Evolutionary conservation across 1,139 yeast genomes (phyloP).

Genomic region (Yamadazyma diospyri): DNA sequence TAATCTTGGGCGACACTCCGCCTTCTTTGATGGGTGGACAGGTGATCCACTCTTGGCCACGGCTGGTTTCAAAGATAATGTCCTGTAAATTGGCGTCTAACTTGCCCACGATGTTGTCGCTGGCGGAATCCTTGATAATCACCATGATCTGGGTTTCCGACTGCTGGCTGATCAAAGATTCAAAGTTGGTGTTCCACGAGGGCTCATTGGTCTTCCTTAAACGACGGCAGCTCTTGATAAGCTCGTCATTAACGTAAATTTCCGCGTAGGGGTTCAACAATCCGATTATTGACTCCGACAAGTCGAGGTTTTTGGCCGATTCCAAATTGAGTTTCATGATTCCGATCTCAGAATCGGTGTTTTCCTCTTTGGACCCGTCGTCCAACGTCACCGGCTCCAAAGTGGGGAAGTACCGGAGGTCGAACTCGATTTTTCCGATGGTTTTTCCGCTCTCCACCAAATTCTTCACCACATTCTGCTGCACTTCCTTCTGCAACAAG

Average conservation of each 20-base stretch:
- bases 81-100: constrained; percentile 54
- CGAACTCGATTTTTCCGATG: constrained; percentile 59
- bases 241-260: constrained; percentile 52
- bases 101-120: constrained; percentile 48
- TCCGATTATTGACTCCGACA: constrained; percentile 62
- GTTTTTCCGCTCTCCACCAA: constrained; percentile 50
- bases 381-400: constrained; percentile 43
- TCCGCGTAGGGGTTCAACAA: constrained; percentile 70
- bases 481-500: constrained; percentile 51
- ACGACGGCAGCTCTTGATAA: constrained; percentile 54
- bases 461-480: constrained; percentile 30
- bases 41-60: constrained; percentile 50
- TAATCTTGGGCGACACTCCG: constrained; percentile 45
- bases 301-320: constrained; percentile 69
- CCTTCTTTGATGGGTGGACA: constrained; percentile 34
- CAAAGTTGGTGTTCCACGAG: constrained; percentile 62
- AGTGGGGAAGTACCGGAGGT: constrained; percentile 62
- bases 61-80: constrained; percentile 48
- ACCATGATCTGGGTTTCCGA: constrained; percentile 52
- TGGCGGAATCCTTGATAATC: constrained; percentile 54
- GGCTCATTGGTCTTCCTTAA: constrained; percentile 70
- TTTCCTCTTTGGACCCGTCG: constrained; percentile 49
- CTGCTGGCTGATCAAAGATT: constrained; percentile 58
- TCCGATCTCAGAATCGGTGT: constrained; percentile 62
- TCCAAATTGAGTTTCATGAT: constrained; percentile 67